Evolutionary conservation across 2,329 filamentous ascomycete genomes (phyloP), one percentile per base, ranked within the genome.

Genomic region (Plectosphaerella sp.): DNA sequence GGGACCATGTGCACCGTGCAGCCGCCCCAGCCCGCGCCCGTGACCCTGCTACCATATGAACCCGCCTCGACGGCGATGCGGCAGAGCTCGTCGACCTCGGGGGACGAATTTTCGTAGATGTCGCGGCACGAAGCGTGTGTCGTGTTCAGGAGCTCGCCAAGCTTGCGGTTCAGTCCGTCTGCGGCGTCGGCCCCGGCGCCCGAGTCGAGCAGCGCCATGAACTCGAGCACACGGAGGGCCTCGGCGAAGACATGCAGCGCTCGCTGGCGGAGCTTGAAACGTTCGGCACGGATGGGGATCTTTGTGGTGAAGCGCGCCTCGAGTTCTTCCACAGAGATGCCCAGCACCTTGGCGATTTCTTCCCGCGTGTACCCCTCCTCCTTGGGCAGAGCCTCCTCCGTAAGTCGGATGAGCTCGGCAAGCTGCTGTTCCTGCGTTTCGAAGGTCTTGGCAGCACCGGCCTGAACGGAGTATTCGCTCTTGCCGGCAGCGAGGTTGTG

Each of bases 1-100:
- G 93, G 88, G 49, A 97, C 88, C 52, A 99, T 79, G 72, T 99
- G 94, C 53, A 99, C 93, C 55, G 84, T 94, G 73, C 94, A 97
- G 3, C 94, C 94, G 56, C 94, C 94, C 94, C 94, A 99, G 3
- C 94, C 94, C 1, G 94, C 94, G 39, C 94, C 94, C 0, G 93
- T 97, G 60, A 97, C 73, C 24, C 93, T 78, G 60, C 88, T 91
- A 25, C 93, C 94, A 66, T 91, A 91, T 16, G 89, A 84, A 2
- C 94, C 94, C 1, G 89, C 89, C 15, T 75, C 77, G 25, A 86
- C 79, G 0, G 92, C 92, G 59, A 97, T 87, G 39, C 77, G 69
- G 69, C 93, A 97, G 37, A 99, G 81, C 56, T 89, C 79, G 67
- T 99, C 93, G n/a, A 97, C 82, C 70, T 97, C 92, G 0, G 89